Evolutionary conservation across 352 stramenopile genomes (phyloP), one percentile per base, ranked within the genome.

Genomic region (Globisporangium recalcitrans): DNA sequence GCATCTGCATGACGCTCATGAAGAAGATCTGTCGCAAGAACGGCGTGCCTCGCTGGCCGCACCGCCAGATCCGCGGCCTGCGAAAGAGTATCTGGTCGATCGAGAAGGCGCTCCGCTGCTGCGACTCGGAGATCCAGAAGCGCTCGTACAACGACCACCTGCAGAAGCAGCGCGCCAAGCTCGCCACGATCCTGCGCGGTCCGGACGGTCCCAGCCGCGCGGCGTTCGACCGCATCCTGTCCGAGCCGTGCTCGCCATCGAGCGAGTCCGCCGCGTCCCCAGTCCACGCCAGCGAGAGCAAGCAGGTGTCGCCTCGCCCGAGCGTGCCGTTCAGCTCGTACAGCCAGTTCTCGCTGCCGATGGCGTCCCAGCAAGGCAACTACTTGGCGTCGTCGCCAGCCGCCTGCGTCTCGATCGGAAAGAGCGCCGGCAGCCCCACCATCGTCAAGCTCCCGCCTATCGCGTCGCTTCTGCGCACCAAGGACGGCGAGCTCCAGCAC

Each of bases 1-100:
- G 82, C 42, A 91, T 91, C 65, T 91, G 82, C 65, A 88, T 87
- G 80, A 91, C 82, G 60, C 69, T 91, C 47, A 90, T 91, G 82
- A 90, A 91, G 73, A 89, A 88, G 69, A 90, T 90, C 63, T 91
- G 82, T 73, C 78, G 82, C 55, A 87, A 89, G 64, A 89, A 89
- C 65, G 78, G 81, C 52, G 77, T 90, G 57, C 75, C 75, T 31
- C 78, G 79, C 34, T 91, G 82, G 82, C 82, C 82, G 42, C 78
- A 90, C 69, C 80, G 82, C 54, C 82, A 90, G 60, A 87, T 91
- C 58, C 77, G 78, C 36, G 79, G 78, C 22, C 77, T 89, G 13
- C 79, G 78, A 53, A 91, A 89, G 70, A 88, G 79, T 69, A 86
- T 89, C 60, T 88, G 75, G 75, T 91, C 82, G 19, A 91, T 91